Percentiles rank a stretch among this genome's conserved stretches.
These are phyloP conservation scores for Yamadazyma sp. DNA, from an alignment of 1,139 yeast genomes.

Conservation along the genomic window DNA sequence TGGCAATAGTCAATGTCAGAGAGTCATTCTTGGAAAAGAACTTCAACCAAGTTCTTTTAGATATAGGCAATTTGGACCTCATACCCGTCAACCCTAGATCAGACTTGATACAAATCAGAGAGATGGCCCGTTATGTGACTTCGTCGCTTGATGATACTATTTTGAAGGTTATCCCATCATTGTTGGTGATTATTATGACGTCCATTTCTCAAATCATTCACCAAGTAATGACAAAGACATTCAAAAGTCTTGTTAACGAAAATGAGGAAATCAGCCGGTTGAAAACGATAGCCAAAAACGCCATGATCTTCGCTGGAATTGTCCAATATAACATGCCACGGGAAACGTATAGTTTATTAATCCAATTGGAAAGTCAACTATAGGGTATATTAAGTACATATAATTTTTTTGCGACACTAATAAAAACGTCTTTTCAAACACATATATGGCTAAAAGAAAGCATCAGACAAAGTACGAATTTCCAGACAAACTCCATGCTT, in stretches of 20 bases:
- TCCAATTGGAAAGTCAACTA: conserved; percentile 62
- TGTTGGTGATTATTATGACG: conserved; percentile 80
- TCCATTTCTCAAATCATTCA: conserved; percentile 65
- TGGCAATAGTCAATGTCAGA: conserved; percentile 69
- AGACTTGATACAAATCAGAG: conserved; percentile 37
- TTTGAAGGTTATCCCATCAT: conserved; percentile 75
- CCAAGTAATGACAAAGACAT: conserved; percentile 46
- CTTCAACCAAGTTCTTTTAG: conserved; percentile 60
- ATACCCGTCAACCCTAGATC: conserved; percentile 57
- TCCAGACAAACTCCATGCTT: conserved; percentile 27
- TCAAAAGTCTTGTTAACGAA: conserved; percentile 51
- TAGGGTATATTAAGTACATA: conserved; percentile 11
- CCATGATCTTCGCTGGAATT: conserved; percentile 95
- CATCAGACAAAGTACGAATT: conserved; percentile 17
- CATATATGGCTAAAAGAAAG: conserved; percentile 10
- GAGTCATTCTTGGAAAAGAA: conserved; percentile 57
- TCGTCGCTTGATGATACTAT: conserved; percentile 64
- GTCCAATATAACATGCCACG: conserved; percentile 94
- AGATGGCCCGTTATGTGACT: conserved; percentile 42
- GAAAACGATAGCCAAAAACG: conserved; percentile 72
- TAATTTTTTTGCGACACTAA: conserved; percentile 1
- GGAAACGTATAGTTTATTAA: conserved; percentile 76
- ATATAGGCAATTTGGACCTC: conserved; percentile 59
- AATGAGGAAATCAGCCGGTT: conserved; percentile 54
- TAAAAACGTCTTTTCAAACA: neutral